Conservation (phyloP, 2,329 filamentous ascomycete species). For the Tetracladium maxilliforme region DNA sequence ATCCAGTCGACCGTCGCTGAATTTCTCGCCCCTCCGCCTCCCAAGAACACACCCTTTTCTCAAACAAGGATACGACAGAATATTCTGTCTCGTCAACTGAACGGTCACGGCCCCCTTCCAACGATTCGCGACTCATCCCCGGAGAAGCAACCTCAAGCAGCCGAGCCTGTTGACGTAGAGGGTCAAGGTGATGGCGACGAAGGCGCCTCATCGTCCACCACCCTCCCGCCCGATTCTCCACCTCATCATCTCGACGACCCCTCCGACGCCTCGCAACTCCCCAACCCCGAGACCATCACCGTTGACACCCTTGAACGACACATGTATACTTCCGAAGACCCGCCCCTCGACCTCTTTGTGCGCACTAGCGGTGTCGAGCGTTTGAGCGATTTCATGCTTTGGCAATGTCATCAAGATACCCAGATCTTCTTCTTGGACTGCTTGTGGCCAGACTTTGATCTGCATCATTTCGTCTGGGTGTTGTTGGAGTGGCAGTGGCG, state of each 20-base stretch:
- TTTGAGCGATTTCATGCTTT: constrained; percentile 95
- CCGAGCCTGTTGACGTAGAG: constrained; percentile 28
- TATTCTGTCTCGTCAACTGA: constrained; percentile 55
- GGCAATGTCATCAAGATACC: constrained; percentile 90
- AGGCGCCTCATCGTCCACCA: constrained; percentile 45
- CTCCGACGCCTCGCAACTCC: constrained; percentile 12
- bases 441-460: constrained; percentile 90
- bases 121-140: constrained; percentile 6
- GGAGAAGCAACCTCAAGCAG: constrained; percentile 14
- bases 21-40: constrained; percentile 59
- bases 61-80: constrained; percentile 78
- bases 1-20: constrained; percentile 79
- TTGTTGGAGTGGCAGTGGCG: constrained; percentile 77
- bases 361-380: constrained; percentile 87
- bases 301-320: constrained; percentile 68
- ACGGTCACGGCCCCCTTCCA: constrained; percentile 28
- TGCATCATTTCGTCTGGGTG: constrained; percentile 87
- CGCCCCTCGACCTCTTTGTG: constrained; percentile 80
- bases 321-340: constrained; percentile 75
- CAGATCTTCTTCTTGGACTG: constrained; percentile 86
- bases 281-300: constrained; percentile 82
- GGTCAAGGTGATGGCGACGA: constrained; percentile 32
- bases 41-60: constrained; percentile 62
- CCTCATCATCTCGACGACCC: constrained; percentile 8
- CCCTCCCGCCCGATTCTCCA: constrained; percentile 18